Conservation (phyloP, 2,329 filamentous ascomycete species). For the Apiospora malaysiana region DNA sequence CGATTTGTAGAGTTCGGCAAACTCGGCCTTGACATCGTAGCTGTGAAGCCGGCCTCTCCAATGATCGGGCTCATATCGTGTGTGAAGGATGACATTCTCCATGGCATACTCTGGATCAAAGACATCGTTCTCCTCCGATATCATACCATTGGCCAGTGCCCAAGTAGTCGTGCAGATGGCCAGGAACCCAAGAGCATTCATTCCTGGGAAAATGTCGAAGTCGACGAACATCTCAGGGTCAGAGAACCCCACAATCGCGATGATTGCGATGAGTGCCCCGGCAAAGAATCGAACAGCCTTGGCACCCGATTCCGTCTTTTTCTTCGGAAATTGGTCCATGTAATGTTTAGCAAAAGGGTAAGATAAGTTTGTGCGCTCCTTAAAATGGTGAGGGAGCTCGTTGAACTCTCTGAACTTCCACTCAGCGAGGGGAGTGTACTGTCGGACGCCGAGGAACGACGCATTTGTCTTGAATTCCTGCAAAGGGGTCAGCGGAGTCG, state of each 20-base stretch:
- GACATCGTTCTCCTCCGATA: conserved; percentile 86
- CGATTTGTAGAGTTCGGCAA: conserved; percentile 88
- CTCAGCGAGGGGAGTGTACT: conserved; percentile 91
- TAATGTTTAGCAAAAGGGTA: conserved; percentile 92
- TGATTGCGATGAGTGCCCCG: conserved; percentile 83
- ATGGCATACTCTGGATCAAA: conserved; percentile 93
- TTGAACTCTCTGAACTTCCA: conserved; percentile 99
- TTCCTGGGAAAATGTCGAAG: conserved; percentile 89
- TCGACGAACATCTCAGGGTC: conserved; percentile 90
- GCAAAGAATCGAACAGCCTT: conserved; percentile 87
- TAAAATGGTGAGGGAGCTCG: conserved; percentile 89
- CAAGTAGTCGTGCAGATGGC: conserved; percentile 83
- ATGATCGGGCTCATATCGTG: conserved; percentile 86
- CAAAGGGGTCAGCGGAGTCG: conserved; percentile 28
- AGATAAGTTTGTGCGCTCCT: conserved; percentile 90
- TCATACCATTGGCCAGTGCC: conserved; percentile 80
- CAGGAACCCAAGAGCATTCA: conserved; percentile 90
- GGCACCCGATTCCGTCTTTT: conserved; percentile 85
- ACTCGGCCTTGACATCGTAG: conserved; percentile 90
- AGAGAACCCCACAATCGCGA: conserved; percentile 82
- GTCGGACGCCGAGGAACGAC: conserved; percentile 81
- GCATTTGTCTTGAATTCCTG: conserved; percentile 96
- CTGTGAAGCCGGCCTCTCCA: conserved; percentile 93
- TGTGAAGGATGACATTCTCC: conserved; percentile 88
- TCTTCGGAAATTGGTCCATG: conserved; percentile 94